Conservation (phyloP, 108 stramenopile species). For the Ochromonas danica region DNA sequence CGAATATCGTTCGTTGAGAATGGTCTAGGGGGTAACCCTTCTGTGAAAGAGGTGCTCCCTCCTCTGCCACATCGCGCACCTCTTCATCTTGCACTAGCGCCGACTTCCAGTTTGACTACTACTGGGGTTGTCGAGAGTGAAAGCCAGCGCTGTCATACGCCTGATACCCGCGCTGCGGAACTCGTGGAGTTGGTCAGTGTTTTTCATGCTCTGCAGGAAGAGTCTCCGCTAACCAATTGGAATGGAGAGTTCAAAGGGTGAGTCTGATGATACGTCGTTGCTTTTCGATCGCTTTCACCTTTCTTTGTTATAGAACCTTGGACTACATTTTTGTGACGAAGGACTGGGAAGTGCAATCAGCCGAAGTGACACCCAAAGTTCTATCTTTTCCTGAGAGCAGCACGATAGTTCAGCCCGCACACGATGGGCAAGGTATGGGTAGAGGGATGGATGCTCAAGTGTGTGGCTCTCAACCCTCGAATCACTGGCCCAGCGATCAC, state of each 20-base stretch:
- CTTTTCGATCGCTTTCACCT: not conserved
- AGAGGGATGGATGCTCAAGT: not conserved
- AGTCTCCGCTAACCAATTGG: slow-evolving; percentile 1
- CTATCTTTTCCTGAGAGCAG: no score
- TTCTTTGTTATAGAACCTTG: not conserved
- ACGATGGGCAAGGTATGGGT: no score
- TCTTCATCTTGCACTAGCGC: no score
- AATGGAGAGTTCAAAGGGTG: not conserved
- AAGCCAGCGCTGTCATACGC: no score
- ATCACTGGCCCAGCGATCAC: not conserved
- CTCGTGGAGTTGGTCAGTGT: no score
- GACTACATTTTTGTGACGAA: slow-evolving; percentile 8
- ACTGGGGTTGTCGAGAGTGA: no score
- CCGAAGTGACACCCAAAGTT: not conserved
- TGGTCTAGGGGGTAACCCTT: not conserved
- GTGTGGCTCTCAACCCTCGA: not conserved
- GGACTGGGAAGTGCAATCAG: not conserved
- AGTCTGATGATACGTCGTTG: not conserved
- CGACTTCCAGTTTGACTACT: no score
- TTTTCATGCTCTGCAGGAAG: not conserved
- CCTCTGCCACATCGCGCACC: no score
- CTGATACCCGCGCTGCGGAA: no score
- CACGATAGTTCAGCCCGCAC: no score
- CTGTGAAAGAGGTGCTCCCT: no score
- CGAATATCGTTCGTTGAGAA: not conserved